Percentiles rank a stretch among this genome's conserved stretches.
Evolutionary conservation across 176 grass and related monocot genomes (phyloP).

Genomic region (Carex cristatella): DNA sequence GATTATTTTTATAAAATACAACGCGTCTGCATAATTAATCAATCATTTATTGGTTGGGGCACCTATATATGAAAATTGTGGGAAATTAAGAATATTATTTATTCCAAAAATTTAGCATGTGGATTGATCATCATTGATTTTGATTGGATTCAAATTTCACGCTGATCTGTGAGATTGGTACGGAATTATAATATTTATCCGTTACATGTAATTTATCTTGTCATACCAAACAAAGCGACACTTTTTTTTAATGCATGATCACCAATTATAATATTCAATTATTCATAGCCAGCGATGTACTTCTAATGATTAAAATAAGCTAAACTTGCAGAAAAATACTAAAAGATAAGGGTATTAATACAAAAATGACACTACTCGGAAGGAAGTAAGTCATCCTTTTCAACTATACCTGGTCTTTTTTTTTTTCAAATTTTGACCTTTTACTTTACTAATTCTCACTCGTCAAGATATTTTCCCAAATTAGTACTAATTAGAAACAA

Average conservation of each 20-base stretch:
- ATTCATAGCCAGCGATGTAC: not conserved
- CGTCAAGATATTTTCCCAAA: not conserved
- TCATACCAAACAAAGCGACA: not conserved
- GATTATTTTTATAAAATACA: not conserved
- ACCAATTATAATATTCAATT: not conserved
- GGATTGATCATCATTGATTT: not conserved
- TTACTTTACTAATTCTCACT: not conserved
- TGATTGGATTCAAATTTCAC: not conserved
- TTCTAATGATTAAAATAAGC: not conserved
- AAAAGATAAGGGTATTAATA: not conserved
- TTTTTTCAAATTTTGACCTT: not conserved
- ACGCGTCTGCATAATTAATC: not conserved
- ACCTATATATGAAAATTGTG: not conserved
- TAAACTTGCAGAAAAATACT: not conserved
- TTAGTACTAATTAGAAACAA: not conserved
- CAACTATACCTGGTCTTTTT: not conserved
- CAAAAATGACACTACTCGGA: not conserved
- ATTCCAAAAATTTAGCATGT: not conserved
- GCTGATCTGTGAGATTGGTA: not conserved
- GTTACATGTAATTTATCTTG: not conserved
- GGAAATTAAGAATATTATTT: not conserved
- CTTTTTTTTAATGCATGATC: not conserved
- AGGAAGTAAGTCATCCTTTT: not conserved
- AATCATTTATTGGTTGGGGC: not conserved
- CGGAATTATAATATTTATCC: not conserved